A percentile compares a stretch with the other conserved stretches of the same genome.
Conservation (phyloP, 257 asterid species). For the Przewalskia tangutica region DNA sequence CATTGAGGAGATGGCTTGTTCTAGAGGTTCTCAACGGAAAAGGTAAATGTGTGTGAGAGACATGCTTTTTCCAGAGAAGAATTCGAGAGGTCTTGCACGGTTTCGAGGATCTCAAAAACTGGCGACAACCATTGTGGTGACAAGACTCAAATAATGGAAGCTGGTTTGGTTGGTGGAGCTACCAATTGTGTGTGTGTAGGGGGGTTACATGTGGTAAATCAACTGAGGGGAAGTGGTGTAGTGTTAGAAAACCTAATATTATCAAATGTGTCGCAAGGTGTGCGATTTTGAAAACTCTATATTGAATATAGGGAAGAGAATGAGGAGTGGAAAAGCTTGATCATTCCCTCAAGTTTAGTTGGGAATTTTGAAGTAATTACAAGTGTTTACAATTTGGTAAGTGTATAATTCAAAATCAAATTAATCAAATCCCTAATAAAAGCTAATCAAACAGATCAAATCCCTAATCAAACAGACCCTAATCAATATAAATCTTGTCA, state of each 20-base stretch:
- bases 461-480: background rate
- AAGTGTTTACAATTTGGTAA: background rate
- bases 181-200: background rate
- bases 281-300: background rate
- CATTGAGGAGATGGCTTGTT: background rate
- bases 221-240: background rate
- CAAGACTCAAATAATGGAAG: background rate
- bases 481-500: background rate
- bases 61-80: background rate
- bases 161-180: background rate
- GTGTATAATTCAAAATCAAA: background rate
- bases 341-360: background rate
- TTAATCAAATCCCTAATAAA: background rate
- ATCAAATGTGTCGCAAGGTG: background rate
- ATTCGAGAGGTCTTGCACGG: background rate
- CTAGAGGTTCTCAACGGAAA: background rate
- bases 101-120: background rate
- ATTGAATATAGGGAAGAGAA: background rate
- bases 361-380: background rate
- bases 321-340: background rate
- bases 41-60: background rate
- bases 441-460: background rate
- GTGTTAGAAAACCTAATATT: background rate
- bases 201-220: background rate
- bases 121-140: background rate